These are phyloP conservation scores for Zoysia matrella DNA, from an alignment of 202 grass and related monocot genomes.

Conservation along the genomic window DNA sequence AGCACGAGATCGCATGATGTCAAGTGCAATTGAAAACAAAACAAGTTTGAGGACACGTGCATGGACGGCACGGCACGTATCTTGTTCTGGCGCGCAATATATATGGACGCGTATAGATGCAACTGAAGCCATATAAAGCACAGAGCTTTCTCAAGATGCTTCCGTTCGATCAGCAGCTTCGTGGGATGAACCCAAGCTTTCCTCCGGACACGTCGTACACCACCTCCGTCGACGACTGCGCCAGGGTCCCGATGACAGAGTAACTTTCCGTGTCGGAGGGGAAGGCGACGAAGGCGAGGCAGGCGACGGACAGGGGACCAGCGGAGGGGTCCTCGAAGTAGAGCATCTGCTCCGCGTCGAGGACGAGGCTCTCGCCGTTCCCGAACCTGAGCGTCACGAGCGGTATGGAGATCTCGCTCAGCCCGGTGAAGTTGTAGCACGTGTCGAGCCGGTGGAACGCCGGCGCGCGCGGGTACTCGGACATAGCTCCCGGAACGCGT, in stretches of 20 bases:
- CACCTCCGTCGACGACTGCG: conserved; percentile 51
- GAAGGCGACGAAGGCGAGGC: conserved; percentile 47
- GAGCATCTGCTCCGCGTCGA: conserved; percentile 10
- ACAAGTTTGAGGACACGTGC: too few species aligned
- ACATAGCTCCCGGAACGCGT: conserved; percentile 45
- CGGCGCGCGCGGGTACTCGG: conserved; percentile 35
- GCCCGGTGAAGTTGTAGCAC: conserved; percentile 53
- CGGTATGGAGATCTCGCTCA: conserved; percentile 14
- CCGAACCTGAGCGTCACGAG: conserved; percentile 25
- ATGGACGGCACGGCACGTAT: too few species aligned
- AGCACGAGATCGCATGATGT: too few species aligned
- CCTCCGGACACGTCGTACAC: conserved; percentile 53
- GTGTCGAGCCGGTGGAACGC: conserved; percentile 53
- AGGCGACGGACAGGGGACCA: conserved; percentile 8
- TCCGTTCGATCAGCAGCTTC: background rate
- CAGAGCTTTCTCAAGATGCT: too few species aligned
- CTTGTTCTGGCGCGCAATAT: too few species aligned
- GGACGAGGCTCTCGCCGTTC: background rate
- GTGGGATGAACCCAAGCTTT: conserved; percentile 18
- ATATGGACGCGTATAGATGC: too few species aligned
- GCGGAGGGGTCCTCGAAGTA: background rate
- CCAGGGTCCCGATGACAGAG: conserved; percentile 57
- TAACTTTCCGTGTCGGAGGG: background rate
- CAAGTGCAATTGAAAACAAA: too few species aligned
- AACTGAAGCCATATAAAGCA: too few species aligned